phyloP scores from a whole-genome alignment of 768 basidiomycete genomes.

The Pilatotrama ljubarskyi region DNA sequence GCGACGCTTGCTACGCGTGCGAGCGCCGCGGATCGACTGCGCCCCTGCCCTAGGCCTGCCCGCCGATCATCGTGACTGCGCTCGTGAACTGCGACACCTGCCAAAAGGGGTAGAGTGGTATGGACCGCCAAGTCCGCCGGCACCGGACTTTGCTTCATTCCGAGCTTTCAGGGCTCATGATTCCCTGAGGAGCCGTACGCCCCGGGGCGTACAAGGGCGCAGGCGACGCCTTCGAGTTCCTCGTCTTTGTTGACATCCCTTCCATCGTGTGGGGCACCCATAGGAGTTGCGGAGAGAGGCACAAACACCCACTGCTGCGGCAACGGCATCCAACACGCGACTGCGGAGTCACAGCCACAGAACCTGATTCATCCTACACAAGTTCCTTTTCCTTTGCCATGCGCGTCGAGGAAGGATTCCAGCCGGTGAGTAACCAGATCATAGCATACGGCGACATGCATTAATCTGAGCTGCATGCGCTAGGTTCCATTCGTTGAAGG shows the following conservation, averaged over 20 bases:
- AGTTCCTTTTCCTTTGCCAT: slow-evolving; percentile 41
- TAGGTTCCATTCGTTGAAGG: slow-evolving; percentile 56
- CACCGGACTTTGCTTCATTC: slow-evolving; percentile 2
- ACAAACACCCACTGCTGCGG: too few species aligned
- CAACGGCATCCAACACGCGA: background rate
- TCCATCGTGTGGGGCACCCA: background rate
- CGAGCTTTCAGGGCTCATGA: slow-evolving; percentile 2
- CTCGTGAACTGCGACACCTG: slow-evolving; percentile 10
- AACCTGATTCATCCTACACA: background rate
- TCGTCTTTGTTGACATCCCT: background rate
- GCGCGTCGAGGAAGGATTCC: slow-evolving; percentile 69
- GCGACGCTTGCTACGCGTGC: too few species aligned
- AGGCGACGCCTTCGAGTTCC: background rate
- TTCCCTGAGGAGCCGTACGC: background rate
- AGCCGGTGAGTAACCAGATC: slow-evolving; percentile 42
- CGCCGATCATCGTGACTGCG: background rate
- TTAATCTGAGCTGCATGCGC: background rate
- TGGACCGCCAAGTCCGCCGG: background rate
- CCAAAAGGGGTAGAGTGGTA: slow-evolving; percentile 1
- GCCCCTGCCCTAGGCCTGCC: too few species aligned
- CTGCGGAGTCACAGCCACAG: background rate
- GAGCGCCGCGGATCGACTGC: too few species aligned
- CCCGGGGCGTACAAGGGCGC: background rate
- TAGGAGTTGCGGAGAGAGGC: too few species aligned
- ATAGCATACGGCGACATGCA: background rate